Evolutionary conservation across 2,329 filamentous ascomycete species (phyloP).

Genomic region (Sphaerostilbella broomeana): DNA sequence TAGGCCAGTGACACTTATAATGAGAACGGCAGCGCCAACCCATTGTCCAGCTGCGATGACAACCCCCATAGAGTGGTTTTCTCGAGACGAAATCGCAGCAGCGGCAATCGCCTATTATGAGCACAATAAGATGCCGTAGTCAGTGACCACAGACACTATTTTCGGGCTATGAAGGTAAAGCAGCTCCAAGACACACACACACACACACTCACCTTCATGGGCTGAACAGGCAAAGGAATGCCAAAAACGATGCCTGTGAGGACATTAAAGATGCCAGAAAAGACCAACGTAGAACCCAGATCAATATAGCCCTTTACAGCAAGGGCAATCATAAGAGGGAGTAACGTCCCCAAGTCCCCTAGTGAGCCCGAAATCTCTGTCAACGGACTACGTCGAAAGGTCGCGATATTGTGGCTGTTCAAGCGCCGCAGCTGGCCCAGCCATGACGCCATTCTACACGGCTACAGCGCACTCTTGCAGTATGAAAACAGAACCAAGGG

Average conservation of each 20-base stretch:
- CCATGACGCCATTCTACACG: slow-evolving; percentile 24
- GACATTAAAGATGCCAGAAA: slow-evolving; percentile 83
- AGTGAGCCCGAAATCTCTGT: slow-evolving; percentile 80
- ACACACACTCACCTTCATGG: slow-evolving; percentile 53
- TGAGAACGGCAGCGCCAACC: slow-evolving; percentile 64
- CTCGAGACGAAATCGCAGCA: slow-evolving; percentile 68
- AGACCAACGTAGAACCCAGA: slow-evolving; percentile 76
- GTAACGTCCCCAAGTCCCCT: slow-evolving; percentile 82
- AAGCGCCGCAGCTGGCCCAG: slow-evolving; percentile 24
- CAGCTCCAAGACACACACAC: not conserved
- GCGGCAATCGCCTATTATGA: slow-evolving; percentile 68
- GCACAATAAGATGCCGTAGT: not conserved
- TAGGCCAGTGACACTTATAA: slow-evolving; percentile 76
- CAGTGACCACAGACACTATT: slow-evolving; percentile 1
- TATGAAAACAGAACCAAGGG: too few relatives aligned
- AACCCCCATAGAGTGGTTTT: slow-evolving; percentile 44
- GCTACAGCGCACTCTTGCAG: too few relatives aligned
- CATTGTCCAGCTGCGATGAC: slow-evolving; percentile 69
- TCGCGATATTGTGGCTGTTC: slow-evolving; percentile 43
- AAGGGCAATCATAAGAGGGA: slow-evolving; percentile 84
- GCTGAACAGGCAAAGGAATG: slow-evolving; percentile 84
- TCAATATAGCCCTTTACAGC: slow-evolving; percentile 72
- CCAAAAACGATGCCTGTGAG: slow-evolving; percentile 76
- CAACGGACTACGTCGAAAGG: slow-evolving; percentile 40
- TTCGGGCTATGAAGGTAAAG: not conserved